phyloP scores from a whole-genome alignment of 1,284 basidiomycete genomes.

The Apiotrichum laibachii region DNA sequence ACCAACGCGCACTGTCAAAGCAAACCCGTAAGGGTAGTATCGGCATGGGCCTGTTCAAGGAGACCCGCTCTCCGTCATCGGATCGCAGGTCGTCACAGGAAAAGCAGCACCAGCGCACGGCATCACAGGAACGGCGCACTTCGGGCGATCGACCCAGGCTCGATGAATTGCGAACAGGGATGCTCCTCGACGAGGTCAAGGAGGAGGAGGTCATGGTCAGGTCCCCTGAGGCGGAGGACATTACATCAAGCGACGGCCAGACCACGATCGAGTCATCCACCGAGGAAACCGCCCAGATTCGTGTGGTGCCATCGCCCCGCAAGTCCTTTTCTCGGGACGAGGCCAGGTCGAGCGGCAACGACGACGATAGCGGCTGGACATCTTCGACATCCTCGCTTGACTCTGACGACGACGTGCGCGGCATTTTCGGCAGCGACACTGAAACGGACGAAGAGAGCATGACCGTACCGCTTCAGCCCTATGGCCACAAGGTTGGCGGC shows the following conservation, averaged over 20 bases:
- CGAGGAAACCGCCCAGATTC: constrained; percentile 1
- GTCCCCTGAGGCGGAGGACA: not conserved
- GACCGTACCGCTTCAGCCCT: constrained; percentile 93
- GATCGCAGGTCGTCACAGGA: not conserved
- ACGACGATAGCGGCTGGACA: constrained; percentile 18
- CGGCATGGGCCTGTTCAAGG: constrained; percentile 53
- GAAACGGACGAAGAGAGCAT: constrained; percentile 56
- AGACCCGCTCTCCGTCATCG: constrained; percentile 23
- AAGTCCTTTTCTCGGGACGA: constrained; percentile 1
- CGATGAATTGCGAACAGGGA: not conserved
- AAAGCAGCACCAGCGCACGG: not conserved
- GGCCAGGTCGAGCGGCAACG: not conserved
- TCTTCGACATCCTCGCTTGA: constrained; percentile 7
- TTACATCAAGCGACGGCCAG: not conserved
- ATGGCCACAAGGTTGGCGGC: constrained; percentile 95
- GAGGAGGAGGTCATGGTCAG: constrained; percentile 6
- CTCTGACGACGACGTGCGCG: constrained; percentile 1
- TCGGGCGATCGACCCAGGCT: not conserved
- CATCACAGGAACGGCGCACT: constrained; percentile 2
- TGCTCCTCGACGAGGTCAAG: constrained; percentile 7
- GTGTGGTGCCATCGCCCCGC: constrained; percentile 9
- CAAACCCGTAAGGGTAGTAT: constrained; percentile 51
- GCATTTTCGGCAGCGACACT: constrained; percentile 17
- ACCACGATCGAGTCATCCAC: constrained; percentile 1
- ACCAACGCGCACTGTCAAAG: constrained; percentile 33